Evolutionary conservation across 1,284 basidiomycete genomes (phyloP), one percentile per base, ranked within the genome.

Genomic region (Irpex rosettiformis): DNA sequence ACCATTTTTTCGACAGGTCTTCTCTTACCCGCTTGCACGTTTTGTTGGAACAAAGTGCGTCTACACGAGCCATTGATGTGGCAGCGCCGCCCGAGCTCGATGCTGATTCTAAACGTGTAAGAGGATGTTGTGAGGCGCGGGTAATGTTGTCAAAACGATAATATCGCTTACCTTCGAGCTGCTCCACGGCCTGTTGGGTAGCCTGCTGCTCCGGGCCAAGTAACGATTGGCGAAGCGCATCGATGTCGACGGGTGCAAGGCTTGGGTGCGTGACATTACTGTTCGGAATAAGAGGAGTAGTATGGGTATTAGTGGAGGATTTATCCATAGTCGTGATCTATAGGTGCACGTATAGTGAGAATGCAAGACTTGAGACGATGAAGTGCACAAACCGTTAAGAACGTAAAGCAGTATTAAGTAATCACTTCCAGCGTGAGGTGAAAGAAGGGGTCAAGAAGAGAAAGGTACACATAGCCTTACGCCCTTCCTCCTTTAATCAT

Each of bases 181-280:
- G 43, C 18, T 13, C 18, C 8, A 21, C 43, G 10, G 10, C 43
- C 43, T 29, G 22, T 51, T 25, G 24, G 27, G 16, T 51, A 21
- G 48, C 25, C 28, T 51, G n/a, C 25, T 51, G 25, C 48, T 28
- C 48, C 25, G 48, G 25, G 27, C 48, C n/a, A 29, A 25, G 48
- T 18, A 51, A 29, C 11, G 48, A 51, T 29, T 51, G 48, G 48
- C 48, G 48, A 13, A 51, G 48, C 25, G 48, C 48, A 22, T 51
- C 48, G 25, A 51, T 29, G 48, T 51, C 18, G 11, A 51, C 48
- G 10, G 45, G 45, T 13, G 48, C 48, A 2, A 51, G 27, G 48
- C 48, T 51, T 11, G 48, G 48, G 48, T 51, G 48, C 11, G 48
- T 10, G 18, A 28, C 22, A 18, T 51, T 51, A n/a, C 48, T 8